Evolutionary conservation across 106 monocot genomes (phyloP).

Genomic region (Dendrobium nobile): DNA sequence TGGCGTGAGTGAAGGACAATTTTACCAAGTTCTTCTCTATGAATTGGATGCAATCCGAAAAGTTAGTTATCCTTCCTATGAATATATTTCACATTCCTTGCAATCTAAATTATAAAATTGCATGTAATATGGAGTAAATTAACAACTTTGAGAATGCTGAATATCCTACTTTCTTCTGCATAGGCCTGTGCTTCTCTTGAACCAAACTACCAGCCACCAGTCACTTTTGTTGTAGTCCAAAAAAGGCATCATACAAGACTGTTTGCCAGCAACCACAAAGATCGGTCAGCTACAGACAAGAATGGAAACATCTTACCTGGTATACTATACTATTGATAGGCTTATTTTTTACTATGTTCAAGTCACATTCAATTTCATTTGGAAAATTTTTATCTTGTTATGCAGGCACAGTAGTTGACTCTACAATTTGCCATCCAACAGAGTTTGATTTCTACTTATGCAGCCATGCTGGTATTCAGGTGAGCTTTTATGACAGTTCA

Average conservation of each 20-base stretch:
- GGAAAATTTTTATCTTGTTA: not conserved
- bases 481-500: constrained; percentile 9
- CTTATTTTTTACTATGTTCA: not conserved
- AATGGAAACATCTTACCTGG: constrained; percentile 93
- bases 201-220: constrained; percentile 85
- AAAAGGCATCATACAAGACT: constrained; percentile 89
- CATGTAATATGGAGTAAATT: not conserved
- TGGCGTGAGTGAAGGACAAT: constrained; percentile 97
- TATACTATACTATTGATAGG: constrained; percentile 24
- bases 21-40: constrained; percentile 80
- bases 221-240: constrained; percentile 93
- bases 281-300: constrained; percentile 50
- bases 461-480: constrained; percentile 90
- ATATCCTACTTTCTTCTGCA: not conserved
- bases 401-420: constrained; percentile 87
- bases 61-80: constrained; percentile 20
- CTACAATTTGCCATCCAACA: constrained; percentile 87
- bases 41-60: constrained; percentile 92
- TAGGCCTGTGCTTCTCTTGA: constrained; percentile 89
- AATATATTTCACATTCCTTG: not conserved
- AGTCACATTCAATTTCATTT: not conserved
- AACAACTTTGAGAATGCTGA: not conserved
- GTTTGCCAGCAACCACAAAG: constrained; percentile 80
- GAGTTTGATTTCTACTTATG: constrained; percentile 91
- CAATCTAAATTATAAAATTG: not conserved